These are phyloP conservation scores for Cyclocybe aegerita DNA, from an alignment of 768 basidiomycete genomes.

Conservation along the genomic window DNA sequence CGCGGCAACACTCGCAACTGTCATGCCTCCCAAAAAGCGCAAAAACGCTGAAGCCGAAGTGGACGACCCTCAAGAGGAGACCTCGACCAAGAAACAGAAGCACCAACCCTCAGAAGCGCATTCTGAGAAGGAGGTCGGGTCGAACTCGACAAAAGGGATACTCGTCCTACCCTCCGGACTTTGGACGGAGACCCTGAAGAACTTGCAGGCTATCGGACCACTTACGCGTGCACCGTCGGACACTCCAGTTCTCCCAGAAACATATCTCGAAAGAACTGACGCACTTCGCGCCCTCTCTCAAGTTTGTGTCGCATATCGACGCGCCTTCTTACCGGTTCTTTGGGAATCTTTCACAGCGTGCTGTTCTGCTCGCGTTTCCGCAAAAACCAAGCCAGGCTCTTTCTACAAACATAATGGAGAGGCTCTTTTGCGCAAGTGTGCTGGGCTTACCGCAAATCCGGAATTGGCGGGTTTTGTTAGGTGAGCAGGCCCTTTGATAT, in stretches of 20 bases:
- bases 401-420: conserved; percentile 14
- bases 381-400: background rate
- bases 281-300: conserved; percentile 16
- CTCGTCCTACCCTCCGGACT: conserved; percentile 10
- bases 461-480: conserved; percentile 10
- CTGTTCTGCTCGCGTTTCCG: conserved; percentile 1
- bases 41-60: background rate
- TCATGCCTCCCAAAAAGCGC: conserved; percentile 3
- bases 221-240: conserved; percentile 3
- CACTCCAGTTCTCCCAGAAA: conserved; percentile 8
- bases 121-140: conserved; percentile 1
- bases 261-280: conserved; percentile 11
- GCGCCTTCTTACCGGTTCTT: conserved; percentile 9
- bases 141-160: conserved; percentile 12
- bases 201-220: conserved; percentile 7
- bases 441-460: conserved; percentile 9
- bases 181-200: conserved; percentile 5
- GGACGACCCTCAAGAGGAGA: background rate
- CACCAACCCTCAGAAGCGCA: background rate
- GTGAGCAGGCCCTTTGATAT: background rate
- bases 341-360: conserved; percentile 14
- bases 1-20: background rate
- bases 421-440: conserved; percentile 12
- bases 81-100: background rate
- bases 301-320: conserved; percentile 15